Percentiles rank a stretch among this genome's conserved stretches.
Evolutionary conservation across 495 filamentous ascomycete genomes (phyloP).

Genomic region (Talaromyces liani): DNA sequence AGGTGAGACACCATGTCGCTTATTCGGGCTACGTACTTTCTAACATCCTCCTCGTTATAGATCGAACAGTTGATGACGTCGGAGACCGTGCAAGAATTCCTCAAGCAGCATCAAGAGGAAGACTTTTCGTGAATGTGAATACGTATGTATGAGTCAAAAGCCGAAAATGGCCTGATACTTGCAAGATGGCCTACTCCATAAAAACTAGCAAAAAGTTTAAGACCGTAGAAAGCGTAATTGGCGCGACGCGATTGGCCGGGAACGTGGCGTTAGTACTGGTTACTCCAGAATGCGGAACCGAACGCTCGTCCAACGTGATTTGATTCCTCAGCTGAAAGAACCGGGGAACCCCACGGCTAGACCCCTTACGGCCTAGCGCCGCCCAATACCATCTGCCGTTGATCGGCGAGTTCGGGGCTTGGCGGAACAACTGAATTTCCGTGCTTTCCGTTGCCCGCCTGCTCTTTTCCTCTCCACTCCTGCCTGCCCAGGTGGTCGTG

Average conservation of each 20-base stretch:
- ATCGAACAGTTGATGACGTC: conserved; percentile 36
- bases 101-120: conserved; percentile 22
- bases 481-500: not conserved
- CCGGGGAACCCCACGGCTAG: not conserved
- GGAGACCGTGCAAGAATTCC: conserved; percentile 34
- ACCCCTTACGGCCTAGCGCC: not conserved
- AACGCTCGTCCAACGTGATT: not conserved
- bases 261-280: no score
- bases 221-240: not conserved
- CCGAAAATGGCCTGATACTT: not conserved
- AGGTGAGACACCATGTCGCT: conserved; percentile 42
- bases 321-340: not conserved
- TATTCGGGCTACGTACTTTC: not conserved
- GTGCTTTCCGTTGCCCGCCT: not conserved
- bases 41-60: conserved; percentile 15
- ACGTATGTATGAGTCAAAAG: not conserved
- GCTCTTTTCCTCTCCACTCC: not conserved
- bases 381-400: not conserved
- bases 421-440: not conserved
- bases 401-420: not conserved
- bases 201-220: not conserved
- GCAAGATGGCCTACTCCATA: not conserved
- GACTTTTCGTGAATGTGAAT: conserved; percentile 43
- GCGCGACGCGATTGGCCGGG: not conserved
- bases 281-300: not conserved